These are phyloP conservation scores for Jatropha podagrica DNA, from an alignment of 441 rosid genomes.

Conservation along the genomic window DNA sequence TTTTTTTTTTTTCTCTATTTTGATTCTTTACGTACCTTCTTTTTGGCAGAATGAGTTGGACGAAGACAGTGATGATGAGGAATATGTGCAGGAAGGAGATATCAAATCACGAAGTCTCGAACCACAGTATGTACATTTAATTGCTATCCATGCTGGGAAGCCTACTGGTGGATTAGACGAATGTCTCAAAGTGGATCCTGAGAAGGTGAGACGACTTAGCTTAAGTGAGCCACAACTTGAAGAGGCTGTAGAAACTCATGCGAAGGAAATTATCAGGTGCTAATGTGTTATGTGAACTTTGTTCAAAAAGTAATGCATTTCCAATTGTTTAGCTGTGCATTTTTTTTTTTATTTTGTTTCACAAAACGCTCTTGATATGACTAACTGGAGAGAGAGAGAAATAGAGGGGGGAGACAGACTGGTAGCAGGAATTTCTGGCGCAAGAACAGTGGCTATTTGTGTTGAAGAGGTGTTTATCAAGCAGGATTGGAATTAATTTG, in stretches of 20 bases:
- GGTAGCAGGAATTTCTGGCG: too few species aligned
- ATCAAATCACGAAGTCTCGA: conserved; percentile 34
- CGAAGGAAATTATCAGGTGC: conserved; percentile 72
- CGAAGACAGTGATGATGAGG: conserved; percentile 34
- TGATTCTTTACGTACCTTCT: conserved; percentile 15
- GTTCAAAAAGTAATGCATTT: not conserved
- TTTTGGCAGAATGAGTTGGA: conserved; percentile 44
- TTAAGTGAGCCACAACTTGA: conserved; percentile 82
- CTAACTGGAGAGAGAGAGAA: not conserved
- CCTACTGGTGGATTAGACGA: conserved; percentile 77
- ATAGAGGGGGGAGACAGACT: too few species aligned
- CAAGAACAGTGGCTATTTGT: not conserved
- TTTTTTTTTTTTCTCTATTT: conserved; percentile 2
- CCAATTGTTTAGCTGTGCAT: not conserved
- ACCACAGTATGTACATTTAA: conserved; percentile 61
- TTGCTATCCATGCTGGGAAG: conserved; percentile 89
- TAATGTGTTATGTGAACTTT: not conserved
- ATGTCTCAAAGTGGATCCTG: conserved; percentile 58
- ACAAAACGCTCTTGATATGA: not conserved
- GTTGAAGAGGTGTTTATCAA: not conserved
- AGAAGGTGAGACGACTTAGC: conserved; percentile 84
- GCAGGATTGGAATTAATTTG: not conserved
- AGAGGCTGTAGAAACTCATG: conserved; percentile 56
- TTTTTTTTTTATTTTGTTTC: not conserved
- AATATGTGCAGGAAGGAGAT: conserved; percentile 45